These are phyloP conservation scores for Thymus mandschuricus DNA, from an alignment of 257 asterid species.

Conservation along the genomic window DNA sequence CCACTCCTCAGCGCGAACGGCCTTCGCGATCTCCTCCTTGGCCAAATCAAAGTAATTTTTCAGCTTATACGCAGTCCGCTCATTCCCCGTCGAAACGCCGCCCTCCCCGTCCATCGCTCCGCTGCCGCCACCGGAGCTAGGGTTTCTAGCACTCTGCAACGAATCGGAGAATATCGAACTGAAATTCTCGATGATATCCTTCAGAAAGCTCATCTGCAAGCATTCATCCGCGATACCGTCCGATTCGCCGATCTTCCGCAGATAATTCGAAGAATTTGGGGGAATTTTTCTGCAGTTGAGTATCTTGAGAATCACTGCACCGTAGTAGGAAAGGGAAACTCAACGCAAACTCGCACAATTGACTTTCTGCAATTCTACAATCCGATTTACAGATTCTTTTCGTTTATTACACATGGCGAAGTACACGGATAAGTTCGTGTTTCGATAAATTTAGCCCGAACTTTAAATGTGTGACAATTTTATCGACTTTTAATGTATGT, in stretches of 20 bases:
- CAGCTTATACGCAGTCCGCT: conserved; percentile 81
- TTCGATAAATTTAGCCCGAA: no score
- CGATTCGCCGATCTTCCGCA: not conserved
- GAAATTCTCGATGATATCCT: conserved; percentile 59
- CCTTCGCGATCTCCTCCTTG: conserved; percentile 80
- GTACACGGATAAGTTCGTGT: no score
- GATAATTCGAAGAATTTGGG: not conserved
- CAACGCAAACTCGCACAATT: conserved; percentile 22
- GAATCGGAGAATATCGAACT: conserved; percentile 66
- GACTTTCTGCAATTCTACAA: conserved; percentile 19
- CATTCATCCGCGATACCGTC: conserved; percentile 14
- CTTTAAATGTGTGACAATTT: no score
- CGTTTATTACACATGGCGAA: no score
- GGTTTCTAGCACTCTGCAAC: conserved; percentile 43
- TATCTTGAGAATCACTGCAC: conserved; percentile 18
- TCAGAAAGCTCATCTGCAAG: conserved; percentile 59
- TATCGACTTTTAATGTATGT: no score
- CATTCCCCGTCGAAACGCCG: conserved; percentile 82
- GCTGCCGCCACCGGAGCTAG: conserved; percentile 38
- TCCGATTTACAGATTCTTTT: not conserved
- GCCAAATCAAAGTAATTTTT: conserved; percentile 94
- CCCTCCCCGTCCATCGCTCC: conserved; percentile 70
- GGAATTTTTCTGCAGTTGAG: not conserved
- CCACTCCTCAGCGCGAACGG: conserved; percentile 97
- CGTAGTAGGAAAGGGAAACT: conserved; percentile 25